A percentile compares a stretch with the other conserved stretches of the same genome.
Conservation (phyloP, 805 yeast species). For the Lipomyces sp. region DNA sequence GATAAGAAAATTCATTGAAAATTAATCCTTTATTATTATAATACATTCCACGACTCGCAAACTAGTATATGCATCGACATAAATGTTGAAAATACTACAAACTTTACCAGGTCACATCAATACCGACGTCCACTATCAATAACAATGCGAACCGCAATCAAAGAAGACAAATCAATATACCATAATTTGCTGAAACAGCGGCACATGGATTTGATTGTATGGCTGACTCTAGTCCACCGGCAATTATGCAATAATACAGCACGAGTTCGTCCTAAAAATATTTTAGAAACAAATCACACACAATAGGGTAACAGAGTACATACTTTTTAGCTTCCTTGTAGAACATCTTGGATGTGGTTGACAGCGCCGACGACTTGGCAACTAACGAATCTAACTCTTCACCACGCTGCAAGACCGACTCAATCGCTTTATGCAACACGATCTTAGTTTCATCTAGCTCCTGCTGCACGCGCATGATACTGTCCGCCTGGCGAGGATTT, state of each 20-base stretch:
- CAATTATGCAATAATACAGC: constrained; percentile 75
- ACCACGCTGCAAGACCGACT: constrained; percentile 91
- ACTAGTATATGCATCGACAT: neutral
- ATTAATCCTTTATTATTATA: neutral
- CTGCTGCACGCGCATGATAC: constrained; percentile 95
- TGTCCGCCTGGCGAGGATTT: constrained; percentile 96
- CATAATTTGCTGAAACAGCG: neutral
- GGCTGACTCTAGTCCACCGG: neutral
- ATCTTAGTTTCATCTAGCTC: constrained; percentile 97
- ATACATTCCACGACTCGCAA: neutral
- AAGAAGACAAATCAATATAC: neutral
- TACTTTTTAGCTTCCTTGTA: constrained; percentile 93
- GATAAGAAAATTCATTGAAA: neutral
- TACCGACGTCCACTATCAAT: neutral
- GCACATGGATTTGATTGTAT: neutral
- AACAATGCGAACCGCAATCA: neutral
- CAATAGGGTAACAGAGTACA: constrained; percentile 18
- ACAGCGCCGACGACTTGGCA: constrained; percentile 91
- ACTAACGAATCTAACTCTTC: constrained; percentile 93
- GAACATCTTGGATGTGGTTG: constrained; percentile 87
- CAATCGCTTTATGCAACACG: constrained; percentile 93
- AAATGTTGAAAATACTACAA: constrained; percentile 5
- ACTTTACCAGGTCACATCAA: neutral
- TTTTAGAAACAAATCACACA: neutral
- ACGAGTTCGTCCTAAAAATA: constrained; percentile 65